Percentiles rank a stretch among this genome's conserved stretches.
Conservation (phyloP, 768 basidiomycete genomes). For the Trametes sanguinea region DNA sequence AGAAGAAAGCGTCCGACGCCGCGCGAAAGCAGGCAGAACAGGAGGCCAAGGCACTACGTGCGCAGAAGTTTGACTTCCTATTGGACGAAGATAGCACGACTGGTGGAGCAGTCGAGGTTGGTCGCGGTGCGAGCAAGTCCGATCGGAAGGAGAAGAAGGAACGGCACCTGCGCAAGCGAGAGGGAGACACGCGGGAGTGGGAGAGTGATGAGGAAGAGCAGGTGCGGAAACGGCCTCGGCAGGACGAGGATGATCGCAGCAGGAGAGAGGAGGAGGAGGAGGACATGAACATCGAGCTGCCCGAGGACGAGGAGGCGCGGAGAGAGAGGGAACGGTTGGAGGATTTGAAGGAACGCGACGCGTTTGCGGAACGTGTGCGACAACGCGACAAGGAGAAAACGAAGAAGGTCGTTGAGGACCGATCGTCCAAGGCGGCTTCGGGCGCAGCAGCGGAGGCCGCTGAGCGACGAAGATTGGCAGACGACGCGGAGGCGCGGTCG, state of each 20-base stretch:
- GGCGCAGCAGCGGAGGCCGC: conserved; percentile 84
- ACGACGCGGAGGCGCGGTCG: conserved; percentile 48
- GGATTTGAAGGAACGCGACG: conserved; percentile 88
- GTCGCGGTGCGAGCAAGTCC: conserved; percentile 34
- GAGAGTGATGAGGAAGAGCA: conserved; percentile 89
- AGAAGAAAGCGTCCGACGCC: conserved; percentile 52
- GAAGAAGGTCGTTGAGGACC: conserved; percentile 91
- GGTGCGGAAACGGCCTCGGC: conserved; percentile 61
- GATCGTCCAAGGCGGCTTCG: conserved; percentile 66
- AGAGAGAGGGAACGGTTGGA: conserved; percentile 73
- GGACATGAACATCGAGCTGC: conserved; percentile 43
- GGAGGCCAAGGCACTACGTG: conserved; percentile 65
- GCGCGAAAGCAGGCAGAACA: conserved; percentile 71
- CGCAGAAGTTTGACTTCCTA: conserved; percentile 78
- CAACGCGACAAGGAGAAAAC: conserved; percentile 81
- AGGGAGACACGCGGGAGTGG: conserved; percentile 82
- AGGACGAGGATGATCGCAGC: conserved; percentile 41
- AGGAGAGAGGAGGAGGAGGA: conserved; percentile 42
- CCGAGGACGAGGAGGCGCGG: conserved; percentile 72
- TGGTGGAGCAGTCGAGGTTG: conserved; percentile 41
- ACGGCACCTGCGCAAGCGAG: conserved; percentile 74
- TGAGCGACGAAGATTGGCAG: conserved; percentile 76
- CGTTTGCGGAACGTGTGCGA: conserved; percentile 86
- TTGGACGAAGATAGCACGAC: conserved; percentile 72
- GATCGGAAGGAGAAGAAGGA: conserved; percentile 58